Conservation (phyloP, 75 land plant species). For the Pinus tabuliformis region DNA sequence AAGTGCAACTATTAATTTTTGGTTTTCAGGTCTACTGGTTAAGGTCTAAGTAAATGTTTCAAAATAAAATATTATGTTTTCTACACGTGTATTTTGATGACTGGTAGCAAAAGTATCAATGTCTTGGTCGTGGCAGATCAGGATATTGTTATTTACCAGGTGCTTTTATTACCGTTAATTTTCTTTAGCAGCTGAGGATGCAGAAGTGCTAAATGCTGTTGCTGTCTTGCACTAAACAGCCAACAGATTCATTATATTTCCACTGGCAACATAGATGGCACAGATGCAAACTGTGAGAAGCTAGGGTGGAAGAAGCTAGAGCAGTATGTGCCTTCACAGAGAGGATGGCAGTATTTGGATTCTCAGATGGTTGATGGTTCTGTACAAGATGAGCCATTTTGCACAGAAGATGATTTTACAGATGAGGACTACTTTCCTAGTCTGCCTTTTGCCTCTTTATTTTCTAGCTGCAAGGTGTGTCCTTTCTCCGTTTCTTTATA, state of each 20-base stretch:
- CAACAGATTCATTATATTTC: slow-evolving; percentile 71
- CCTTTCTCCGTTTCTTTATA: slow-evolving; percentile 1
- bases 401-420: slow-evolving; percentile 39
- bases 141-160: background rate
- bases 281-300: slow-evolving; percentile 65
- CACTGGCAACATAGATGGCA: slow-evolving; percentile 54
- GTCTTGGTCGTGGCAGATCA: background rate
- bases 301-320: slow-evolving; percentile 81
- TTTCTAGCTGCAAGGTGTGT: slow-evolving; percentile 81
- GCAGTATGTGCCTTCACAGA: slow-evolving; percentile 53
- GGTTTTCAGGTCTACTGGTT: too few relatives aligned
- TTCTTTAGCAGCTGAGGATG: background rate
- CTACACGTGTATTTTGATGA: too few relatives aligned
- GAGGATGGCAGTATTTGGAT: slow-evolving; percentile 64
- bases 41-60: too few relatives aligned
- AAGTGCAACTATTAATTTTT: too few relatives aligned
- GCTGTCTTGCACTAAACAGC: slow-evolving; percentile 3
- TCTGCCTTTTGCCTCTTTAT: slow-evolving; percentile 86
- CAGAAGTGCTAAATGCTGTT: background rate
- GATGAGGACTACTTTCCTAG: slow-evolving; percentile 83
- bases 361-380: slow-evolving; percentile 36
- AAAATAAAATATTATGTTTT: too few relatives aligned
- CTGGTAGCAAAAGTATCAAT: too few relatives aligned
- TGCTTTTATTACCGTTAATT: background rate
- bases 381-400: slow-evolving; percentile 19